phyloP scores from a whole-genome alignment of 768 basidiomycete genomes.

The Sporobolomyces pararoseus region DNA sequence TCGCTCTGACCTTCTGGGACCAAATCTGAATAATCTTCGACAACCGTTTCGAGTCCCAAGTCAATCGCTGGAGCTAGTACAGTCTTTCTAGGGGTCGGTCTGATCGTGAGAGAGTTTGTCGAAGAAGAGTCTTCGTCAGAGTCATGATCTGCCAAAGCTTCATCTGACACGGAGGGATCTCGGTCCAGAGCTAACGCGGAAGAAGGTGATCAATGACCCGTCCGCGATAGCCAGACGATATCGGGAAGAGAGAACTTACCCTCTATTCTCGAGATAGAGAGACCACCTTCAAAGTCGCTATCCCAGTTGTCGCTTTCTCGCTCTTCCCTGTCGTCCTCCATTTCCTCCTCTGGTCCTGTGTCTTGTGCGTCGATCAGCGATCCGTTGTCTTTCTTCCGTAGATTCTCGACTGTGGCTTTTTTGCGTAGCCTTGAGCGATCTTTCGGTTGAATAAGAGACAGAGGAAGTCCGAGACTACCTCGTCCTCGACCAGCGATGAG shows the following conservation, averaged over 20 bases:
- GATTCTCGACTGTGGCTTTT: neutral
- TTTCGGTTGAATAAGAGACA: neutral
- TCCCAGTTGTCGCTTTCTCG: slow-evolving; percentile 97
- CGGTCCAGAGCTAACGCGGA: slow-evolving; percentile 38
- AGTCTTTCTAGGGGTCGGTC: slow-evolving; percentile 13
- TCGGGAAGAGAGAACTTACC: slow-evolving; percentile 51
- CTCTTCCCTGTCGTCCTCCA: neutral
- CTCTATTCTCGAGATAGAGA: slow-evolving; percentile 78
- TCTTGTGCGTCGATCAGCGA: neutral
- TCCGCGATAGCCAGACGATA: no score
- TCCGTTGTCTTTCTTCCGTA: neutral
- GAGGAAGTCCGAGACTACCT: neutral
- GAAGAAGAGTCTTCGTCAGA: neutral
- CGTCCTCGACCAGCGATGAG: neutral
- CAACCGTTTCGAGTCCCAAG: slow-evolving; percentile 57
- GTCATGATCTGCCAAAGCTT: neutral
- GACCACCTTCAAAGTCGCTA: slow-evolving; percentile 92
- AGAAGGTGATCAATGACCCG: no score
- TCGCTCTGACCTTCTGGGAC: slow-evolving; percentile 72
- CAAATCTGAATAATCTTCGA: slow-evolving; percentile 89
- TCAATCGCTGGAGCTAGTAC: slow-evolving; percentile 51
- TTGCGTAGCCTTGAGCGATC: neutral
- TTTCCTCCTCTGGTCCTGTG: neutral
- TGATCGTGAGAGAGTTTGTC: slow-evolving; percentile 37
- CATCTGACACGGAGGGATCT: neutral